phyloP scores from a whole-genome alignment of 2,329 filamentous ascomycete species.

The Raffaelea deltoideospora region DNA sequence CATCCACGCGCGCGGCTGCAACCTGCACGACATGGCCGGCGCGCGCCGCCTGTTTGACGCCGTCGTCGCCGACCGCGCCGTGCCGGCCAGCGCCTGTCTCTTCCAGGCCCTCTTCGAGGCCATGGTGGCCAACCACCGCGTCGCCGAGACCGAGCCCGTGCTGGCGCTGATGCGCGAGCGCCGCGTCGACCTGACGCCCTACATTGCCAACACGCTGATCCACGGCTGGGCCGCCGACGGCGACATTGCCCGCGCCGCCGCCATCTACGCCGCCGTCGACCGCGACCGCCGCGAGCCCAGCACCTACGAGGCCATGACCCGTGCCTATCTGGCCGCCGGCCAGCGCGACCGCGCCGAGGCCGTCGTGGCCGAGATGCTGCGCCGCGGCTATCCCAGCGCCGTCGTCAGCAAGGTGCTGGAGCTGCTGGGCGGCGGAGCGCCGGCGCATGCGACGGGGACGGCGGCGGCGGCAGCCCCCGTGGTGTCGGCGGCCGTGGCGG shows the following conservation, averaged over 20 bases:
- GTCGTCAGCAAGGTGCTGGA: constrained; percentile 91
- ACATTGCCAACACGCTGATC: constrained; percentile 96
- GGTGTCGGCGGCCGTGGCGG: too few relatives aligned
- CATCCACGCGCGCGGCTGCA: constrained; percentile 91
- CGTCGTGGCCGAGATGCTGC: constrained; percentile 81
- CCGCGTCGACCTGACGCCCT: constrained; percentile 76
- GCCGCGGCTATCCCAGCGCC: constrained; percentile 76
- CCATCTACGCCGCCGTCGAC: constrained; percentile 66
- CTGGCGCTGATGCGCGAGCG: constrained; percentile 60
- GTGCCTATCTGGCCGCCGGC: constrained; percentile 76
- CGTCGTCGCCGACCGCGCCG: constrained; percentile 51
- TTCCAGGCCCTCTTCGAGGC: constrained; percentile 96
- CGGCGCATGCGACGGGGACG: constrained; percentile 24
- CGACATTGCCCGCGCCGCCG: constrained; percentile 62
- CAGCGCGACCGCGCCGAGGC: constrained; percentile 60
- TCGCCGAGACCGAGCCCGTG: constrained; percentile 58
- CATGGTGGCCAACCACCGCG: constrained; percentile 87
- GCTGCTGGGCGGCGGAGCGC: constrained; percentile 49
- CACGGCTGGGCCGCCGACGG: constrained; percentile 86
- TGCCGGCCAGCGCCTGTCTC: constrained; percentile 66
- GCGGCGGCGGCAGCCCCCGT: constrained; percentile 3
- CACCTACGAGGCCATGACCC: constrained; percentile 97
- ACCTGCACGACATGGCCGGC: constrained; percentile 76
- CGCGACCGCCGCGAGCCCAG: constrained; percentile 77
- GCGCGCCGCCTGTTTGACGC: constrained; percentile 71